Evolutionary conservation across 2,329 filamentous ascomycete genomes (phyloP), one percentile per base, ranked within the genome.

Genomic region (Fusarium neocosmosporiellum): DNA sequence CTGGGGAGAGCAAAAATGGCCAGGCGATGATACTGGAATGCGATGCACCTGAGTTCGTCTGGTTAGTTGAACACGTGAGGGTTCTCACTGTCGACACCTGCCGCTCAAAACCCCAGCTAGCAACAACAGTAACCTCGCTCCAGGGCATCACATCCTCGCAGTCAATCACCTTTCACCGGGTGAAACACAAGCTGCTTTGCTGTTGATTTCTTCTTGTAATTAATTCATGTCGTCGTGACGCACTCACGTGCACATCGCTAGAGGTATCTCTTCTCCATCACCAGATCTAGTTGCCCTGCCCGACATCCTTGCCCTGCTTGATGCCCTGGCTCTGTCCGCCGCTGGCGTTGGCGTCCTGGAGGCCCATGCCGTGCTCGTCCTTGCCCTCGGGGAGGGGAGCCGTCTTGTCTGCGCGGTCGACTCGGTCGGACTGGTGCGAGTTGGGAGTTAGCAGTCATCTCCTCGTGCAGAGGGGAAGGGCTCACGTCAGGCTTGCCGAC

Each of bases 381-480:
- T 77, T 73, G 27, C 80, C 80, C 76, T 87, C 83, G 10, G 87
- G 87, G 54, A 87, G 73, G 2, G 82, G 81, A 1, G 86, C 86
- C 2, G 85, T 84, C 82, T 88, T 88, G 78, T 87, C 82, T 16
- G 86, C 85, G 63, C 86, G 84, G 59, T 78, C 73, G 34, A 88
- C 85, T 31, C 83, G 82, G 62, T 75, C 67, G 18, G 73, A 76
- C 79, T 83, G 46, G 41, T 53, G 50, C 20, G 20, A 24, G 18
- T 9, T 29, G 6, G 1, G 50, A 36, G 31, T 55, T 36, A 55
- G 22, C 3, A 24, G 43, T 64, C 29, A 62, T 57, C 11, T 14
- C 29, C 16, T 10, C 34, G 24, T n/a, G 1, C 14, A 16, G 10
- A 9, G 13, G 8, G 4, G 29, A n/a, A 16, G 9, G 34, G 71